Evolutionary conservation across 495 filamentous ascomycete species (phyloP), one percentile per base, ranked within the genome.

Genomic region (Talaromyces thailandensis): DNA sequence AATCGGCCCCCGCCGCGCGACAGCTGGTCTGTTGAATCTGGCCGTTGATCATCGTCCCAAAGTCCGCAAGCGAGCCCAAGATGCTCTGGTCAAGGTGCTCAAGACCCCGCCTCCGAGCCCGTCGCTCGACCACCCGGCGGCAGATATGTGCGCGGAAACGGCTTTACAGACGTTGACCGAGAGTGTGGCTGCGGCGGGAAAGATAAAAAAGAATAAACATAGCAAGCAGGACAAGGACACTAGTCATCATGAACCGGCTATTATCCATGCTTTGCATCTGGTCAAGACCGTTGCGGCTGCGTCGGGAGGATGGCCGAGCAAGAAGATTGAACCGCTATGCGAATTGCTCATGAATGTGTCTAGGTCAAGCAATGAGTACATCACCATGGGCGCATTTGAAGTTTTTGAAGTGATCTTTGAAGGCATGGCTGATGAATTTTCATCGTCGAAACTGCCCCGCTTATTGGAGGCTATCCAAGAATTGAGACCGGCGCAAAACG

Each of bases 331-430:
- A 75, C 75, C 85, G 4, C 81, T 98, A 35, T 96, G 92, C 71
- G 92, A 96, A 69, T 73, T 93, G 37, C 76, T 98, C 61, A 88
- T 98, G 69, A 85, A 84, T 62, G 93, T 96, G 37, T 92, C 94
- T 1, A 85, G 83, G 64, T 89, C 89, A 14, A 94, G 82, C 70
- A 97, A 94, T 72, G 91, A 97, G 71, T 96, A 91, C 71, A 87
- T 98, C 73, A 95, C 90, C 52, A 92, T 96, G 86, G 86, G 90
- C 21, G 92, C 93, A 2, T 97, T 98, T 68, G 93, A 96, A 64
- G 88, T 98, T 6, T 98, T 98, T 69, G 95, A 98, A 76, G 87
- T 92, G 67, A 92, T 98, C 21, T 98, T 98, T 64, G 86, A 86
- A 63, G 89, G 90, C 16, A 90, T 98, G 85, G 87, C 88, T 8